Base-by-base conservation (phyloP, 169 alveolate species). In the Plasmodium billcollinsi region DNA sequence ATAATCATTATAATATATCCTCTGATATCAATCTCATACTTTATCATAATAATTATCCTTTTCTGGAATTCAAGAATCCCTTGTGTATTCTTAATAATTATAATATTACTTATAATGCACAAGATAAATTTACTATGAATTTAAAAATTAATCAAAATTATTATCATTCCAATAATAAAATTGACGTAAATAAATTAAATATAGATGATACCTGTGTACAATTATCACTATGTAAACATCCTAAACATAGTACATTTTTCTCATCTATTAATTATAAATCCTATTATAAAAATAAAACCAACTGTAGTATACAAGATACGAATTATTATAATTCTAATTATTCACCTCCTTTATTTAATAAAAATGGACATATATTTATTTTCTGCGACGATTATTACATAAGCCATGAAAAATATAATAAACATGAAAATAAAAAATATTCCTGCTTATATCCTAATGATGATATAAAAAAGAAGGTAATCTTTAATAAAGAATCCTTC, bases 301-400 rank as follows among this genome's bases (percentile, higher is more conserved):
- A 83, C 3, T 69, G 66, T 62, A 58, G 39, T 50, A 39, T 83
- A 29, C 66, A 61, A 9, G 74, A 70, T 56, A 47, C 47, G 2
- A 18, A 18, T 29, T 39, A 39, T 39, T 39, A 39, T 39, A 29
- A 39, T 59, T 5, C 29, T 74, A 74, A 54, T 33, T 83, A 83
- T 39, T 33, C 91, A 54, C 74, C 91, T 39, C 91, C 91, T 2
- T 56, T 54, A 33, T 70, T 83, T 52, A 73, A 73, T 58, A 83
- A 56, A 29, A 49, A 43, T 18, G 15, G 50, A 15, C 4, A 54
- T 20, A 26, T 83, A 56, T 83, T 69, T 58, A 21, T 58, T 5
- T 83, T 83, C 58, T 67, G 56, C 33, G 91, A 83, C 15, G 91
- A 83, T 21, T 69, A 56, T 39, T 39, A 5, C 47, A 6, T 39